These are phyloP conservation scores for Diversispora eburnea DNA, from an alignment of 192 early-diverging fungal species.

Conservation along the genomic window DNA sequence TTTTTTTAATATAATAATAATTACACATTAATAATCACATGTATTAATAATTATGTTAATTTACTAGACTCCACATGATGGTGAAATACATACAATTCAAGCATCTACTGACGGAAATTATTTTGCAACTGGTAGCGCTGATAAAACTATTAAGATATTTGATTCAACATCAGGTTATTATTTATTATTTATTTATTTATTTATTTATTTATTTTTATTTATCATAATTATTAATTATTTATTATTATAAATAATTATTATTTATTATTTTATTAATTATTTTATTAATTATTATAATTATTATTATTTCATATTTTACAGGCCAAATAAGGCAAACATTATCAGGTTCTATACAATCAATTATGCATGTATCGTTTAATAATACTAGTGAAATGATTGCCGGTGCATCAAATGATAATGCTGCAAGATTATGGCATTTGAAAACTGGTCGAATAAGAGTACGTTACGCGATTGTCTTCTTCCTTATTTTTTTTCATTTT, in stretches of 20 bases:
- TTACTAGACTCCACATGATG: constrained; percentile 67
- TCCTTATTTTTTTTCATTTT: neutral
- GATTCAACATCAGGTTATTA: constrained; percentile 68
- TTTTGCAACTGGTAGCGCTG: constrained; percentile 78
- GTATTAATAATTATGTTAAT: constrained; percentile 7
- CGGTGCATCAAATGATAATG: constrained; percentile 88
- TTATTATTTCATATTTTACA: neutral
- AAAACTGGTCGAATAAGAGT: constrained; percentile 70
- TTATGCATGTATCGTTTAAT: constrained; percentile 82
- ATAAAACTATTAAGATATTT: constrained; percentile 76
- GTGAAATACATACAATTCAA: constrained; percentile 80
- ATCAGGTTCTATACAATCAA: constrained; percentile 76
- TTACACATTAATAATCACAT: neutral
- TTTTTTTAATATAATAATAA: neutral
- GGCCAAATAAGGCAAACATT: constrained; percentile 45
- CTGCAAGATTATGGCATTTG: constrained; percentile 82
- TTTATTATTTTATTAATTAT: neutral
- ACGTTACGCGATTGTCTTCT: constrained; percentile 24
- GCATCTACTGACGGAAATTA: constrained; percentile 63
- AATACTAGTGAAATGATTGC: constrained; percentile 61
- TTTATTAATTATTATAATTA: neutral
- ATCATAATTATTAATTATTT: too few relatives aligned
- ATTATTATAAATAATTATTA: too few relatives aligned
- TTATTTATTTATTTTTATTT: too few relatives aligned
- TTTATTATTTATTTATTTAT: too few relatives aligned